Evolutionary conservation across 1,284 basidiomycete genomes (phyloP).

Genomic region (Malassezia psittaci): DNA sequence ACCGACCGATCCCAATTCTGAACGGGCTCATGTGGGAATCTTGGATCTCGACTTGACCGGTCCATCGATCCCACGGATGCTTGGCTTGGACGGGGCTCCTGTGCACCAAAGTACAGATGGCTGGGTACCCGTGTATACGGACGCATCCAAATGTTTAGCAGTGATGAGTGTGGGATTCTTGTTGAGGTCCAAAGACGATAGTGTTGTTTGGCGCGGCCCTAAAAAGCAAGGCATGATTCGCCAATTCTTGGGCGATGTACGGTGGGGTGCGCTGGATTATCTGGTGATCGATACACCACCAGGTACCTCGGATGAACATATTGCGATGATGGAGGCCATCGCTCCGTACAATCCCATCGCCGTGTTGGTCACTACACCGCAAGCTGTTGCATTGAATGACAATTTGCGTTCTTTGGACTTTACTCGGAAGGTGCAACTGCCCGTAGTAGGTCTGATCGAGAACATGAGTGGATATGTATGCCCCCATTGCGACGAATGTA

Average conservation of each 20-base stretch:
- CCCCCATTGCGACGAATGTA: conserved; percentile 70
- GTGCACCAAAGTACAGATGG: conserved; percentile 73
- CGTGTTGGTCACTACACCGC: conserved; percentile 91
- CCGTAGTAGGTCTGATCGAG: conserved; percentile 86
- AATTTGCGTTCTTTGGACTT: conserved; percentile 93
- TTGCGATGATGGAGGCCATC: conserved; percentile 86
- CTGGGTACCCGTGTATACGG: conserved; percentile 86
- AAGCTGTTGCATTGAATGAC: conserved; percentile 88
- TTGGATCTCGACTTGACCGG: conserved; percentile 95
- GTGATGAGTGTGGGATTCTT: conserved; percentile 98
- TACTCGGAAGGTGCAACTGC: conserved; percentile 71
- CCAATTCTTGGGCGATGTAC: conserved; percentile 88
- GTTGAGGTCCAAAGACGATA: conserved; percentile 76
- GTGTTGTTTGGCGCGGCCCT: conserved; percentile 94
- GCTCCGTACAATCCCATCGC: conserved; percentile 59
- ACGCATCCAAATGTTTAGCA: conserved; percentile 55
- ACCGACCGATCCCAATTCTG: background rate
- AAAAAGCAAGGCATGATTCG: conserved; percentile 99
- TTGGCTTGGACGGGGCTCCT: conserved; percentile 73
- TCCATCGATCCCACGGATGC: conserved; percentile 91
- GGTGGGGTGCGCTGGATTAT: conserved; percentile 94
- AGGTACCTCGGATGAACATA: conserved; percentile 92
- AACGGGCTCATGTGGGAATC: conserved; percentile 61
- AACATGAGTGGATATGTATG: conserved; percentile 99
- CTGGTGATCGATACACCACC: conserved; percentile 94